These are phyloP conservation scores for Ramaria sp. DNA, from an alignment of 768 basidiomycete genomes.

Conservation along the genomic window DNA sequence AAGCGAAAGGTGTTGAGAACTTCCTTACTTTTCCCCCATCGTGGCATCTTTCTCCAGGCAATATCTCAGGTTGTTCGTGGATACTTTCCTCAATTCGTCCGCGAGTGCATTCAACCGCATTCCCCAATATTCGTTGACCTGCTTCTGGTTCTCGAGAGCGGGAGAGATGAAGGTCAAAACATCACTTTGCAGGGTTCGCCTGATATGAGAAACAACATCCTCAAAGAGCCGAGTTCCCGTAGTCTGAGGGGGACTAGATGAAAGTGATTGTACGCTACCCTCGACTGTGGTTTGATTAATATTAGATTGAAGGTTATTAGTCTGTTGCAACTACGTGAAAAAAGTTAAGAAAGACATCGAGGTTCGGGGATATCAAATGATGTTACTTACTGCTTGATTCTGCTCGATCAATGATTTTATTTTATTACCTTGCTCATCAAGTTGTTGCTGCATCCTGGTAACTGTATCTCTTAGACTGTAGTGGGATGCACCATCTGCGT, in stretches of 20 bases:
- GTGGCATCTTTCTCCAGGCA: neutral
- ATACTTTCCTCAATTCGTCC: neutral
- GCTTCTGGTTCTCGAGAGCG: neutral
- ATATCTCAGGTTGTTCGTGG: neutral
- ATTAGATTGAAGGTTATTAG: neutral
- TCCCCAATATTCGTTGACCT: neutral
- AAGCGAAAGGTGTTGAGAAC: neutral
- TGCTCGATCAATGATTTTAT: neutral
- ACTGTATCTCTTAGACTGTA: neutral
- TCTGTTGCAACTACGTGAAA: neutral
- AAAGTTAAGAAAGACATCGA: neutral
- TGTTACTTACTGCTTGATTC: neutral
- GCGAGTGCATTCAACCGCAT: neutral
- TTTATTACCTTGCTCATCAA: conserved; percentile 4
- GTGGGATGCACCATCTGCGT: neutral
- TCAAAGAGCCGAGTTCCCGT: neutral
- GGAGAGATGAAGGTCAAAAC: neutral
- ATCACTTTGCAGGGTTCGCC: neutral
- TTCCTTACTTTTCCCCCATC: neutral
- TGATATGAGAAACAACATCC: neutral
- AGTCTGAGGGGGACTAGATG: too few relatives aligned
- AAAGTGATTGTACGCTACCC: neutral
- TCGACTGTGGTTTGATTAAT: neutral
- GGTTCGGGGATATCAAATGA: neutral
- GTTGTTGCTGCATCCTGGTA: conserved; percentile 4